Evolutionary conservation across 192 early-diverging fungal species (phyloP), one percentile per base, ranked within the genome.

Genomic region (Fimicolochytrium jonesii): DNA sequence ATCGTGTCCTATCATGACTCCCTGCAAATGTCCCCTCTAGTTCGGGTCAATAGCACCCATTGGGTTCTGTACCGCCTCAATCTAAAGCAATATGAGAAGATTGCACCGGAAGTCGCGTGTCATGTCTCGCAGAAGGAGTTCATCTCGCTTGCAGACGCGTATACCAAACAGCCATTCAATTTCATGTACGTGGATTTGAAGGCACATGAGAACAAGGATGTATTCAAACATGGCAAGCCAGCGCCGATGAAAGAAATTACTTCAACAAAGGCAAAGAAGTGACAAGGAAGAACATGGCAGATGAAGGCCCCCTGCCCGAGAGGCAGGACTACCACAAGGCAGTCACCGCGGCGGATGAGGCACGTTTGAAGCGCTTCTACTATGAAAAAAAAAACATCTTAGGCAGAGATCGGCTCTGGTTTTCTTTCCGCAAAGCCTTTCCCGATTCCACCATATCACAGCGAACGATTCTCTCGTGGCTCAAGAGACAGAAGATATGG

Each of bases 131-230:
- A 55, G 17, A 26, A 28, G 13, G 29, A 55, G 32, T 34, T 55
- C 33, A 15, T 55, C 32, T 10, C 13, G 1, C 0, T 55, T 0
- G 53, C 53, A 1, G 29, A 55, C 33, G 17, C 10, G 0, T 2
- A 17, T 17, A 55, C 53, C 1, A 55, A 33, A 3, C 28, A 55
- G 23, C 32, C 53, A 1, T 55, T 33, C 28, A 25, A 17, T 1
- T 55, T 55, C 22, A 13, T 55, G 29, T 55, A 55, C 53, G 23
- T 55, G 15, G 53, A 55, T 55, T 23, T 55, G 2, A 49, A 49
- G 23, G 2, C 48, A 49, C n/a, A n/a, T 1, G 26, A 49, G 2
- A 20, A 49, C 2, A 26, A 49, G n/a, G 39, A 41, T 41, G 39
- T 41, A 41, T 41, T n/a, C n/a, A n/a, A n/a, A n/a, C n/a, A n/a